Percentiles rank a stretch among this genome's conserved stretches.
These are phyloP conservation scores for Dianthus caryophyllus DNA, from an alignment of 148 eudicot genomes.

Conservation along the genomic window DNA sequence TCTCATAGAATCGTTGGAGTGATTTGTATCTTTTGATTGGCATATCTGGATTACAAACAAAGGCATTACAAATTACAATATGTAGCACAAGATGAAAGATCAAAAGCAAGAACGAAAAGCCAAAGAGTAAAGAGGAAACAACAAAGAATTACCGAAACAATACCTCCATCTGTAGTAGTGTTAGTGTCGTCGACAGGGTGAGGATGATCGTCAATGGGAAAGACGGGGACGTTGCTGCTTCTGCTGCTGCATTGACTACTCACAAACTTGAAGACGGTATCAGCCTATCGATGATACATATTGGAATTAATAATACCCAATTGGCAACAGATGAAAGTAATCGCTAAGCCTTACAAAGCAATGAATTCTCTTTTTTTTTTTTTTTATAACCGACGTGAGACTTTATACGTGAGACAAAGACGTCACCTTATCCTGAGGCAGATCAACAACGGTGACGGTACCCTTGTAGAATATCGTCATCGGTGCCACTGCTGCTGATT, in stretches of 20 bases:
- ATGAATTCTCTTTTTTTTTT: no score
- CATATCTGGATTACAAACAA: slow-evolving; percentile 27
- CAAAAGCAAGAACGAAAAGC: neutral
- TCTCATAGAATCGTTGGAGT: slow-evolving; percentile 49
- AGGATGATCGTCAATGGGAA: neutral
- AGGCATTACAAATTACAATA: neutral
- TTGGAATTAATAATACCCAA: no score
- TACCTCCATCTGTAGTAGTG: slow-evolving; percentile 24
- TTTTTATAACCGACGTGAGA: no score
- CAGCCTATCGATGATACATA: slow-evolving; percentile 29
- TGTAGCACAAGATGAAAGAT: neutral
- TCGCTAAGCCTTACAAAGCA: no score
- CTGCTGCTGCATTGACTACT: slow-evolving; percentile 7
- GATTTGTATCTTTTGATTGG: slow-evolving; percentile 45
- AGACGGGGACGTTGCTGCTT: no score
- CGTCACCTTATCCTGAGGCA: slow-evolving; percentile 41
- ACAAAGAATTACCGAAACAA: slow-evolving; percentile 7
- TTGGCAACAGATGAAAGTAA: no score
- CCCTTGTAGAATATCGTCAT: slow-evolving; percentile 71
- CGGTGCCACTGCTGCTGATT: slow-evolving; percentile 26
- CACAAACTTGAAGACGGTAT: slow-evolving; percentile 35
- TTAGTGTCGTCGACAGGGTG: neutral
- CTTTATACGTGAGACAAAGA: neutral
- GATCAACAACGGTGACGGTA: slow-evolving; percentile 46
- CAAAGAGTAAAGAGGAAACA: neutral